phyloP scores from a whole-genome alignment of 1,139 yeast species.

The Yamadazyma triangularis region DNA sequence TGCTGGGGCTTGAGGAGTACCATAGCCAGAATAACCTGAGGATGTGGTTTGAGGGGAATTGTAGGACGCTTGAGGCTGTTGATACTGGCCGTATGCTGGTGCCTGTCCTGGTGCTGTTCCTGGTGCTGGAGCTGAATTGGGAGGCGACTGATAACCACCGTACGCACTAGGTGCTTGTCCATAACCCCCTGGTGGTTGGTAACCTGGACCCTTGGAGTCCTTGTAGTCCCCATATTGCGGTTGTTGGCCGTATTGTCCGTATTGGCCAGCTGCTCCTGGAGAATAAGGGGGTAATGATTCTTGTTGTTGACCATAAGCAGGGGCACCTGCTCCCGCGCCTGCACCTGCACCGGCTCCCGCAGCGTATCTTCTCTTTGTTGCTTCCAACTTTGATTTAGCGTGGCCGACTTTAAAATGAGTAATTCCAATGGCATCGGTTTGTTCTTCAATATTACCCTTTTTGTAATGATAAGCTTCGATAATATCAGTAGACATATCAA shows the following conservation, averaged over 20 bases:
- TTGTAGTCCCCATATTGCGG: slow-evolving; percentile 12
- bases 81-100: slow-evolving; percentile 12
- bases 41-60: slow-evolving; percentile 10
- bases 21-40: slow-evolving; percentile 10
- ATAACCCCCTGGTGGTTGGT: slow-evolving; percentile 8
- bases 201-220: slow-evolving; percentile 15
- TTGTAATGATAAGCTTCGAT: slow-evolving; percentile 72
- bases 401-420: slow-evolving; percentile 89
- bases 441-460: slow-evolving; percentile 89
- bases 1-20: slow-evolving; percentile 10
- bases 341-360: slow-evolving; percentile 31
- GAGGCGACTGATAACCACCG: slow-evolving; percentile 11
- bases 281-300: slow-evolving; percentile 26
- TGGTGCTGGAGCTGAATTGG: slow-evolving; percentile 15
- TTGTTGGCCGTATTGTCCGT: neutral
- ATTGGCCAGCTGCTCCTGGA: slow-evolving; percentile 13
- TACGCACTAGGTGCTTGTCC: slow-evolving; percentile 3
- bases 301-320: slow-evolving; percentile 13
- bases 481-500: slow-evolving; percentile 79
- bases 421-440: slow-evolving; percentile 77
- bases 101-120: slow-evolving; percentile 13
- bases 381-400: slow-evolving; percentile 77
- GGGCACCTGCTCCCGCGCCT: slow-evolving; percentile 19
- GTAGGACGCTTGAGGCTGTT: slow-evolving; percentile 1
- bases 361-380: slow-evolving; percentile 74